Conservation (phyloP, 179 eudicot species). For the Amaranthus tricolor region DNA sequence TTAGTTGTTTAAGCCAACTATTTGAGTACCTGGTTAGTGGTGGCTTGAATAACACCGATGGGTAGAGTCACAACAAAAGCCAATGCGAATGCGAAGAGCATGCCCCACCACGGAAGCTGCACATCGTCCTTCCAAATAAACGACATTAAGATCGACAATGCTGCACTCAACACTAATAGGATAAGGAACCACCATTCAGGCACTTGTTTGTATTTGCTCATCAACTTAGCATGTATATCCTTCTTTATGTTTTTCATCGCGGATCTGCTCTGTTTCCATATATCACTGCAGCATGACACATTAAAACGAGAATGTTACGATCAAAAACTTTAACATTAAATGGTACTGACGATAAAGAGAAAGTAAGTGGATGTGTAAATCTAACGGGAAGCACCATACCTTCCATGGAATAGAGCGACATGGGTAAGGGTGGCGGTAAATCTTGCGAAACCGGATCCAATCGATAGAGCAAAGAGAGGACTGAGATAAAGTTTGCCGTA, state of each 20-base stretch:
- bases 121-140: conserved; percentile 90
- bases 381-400: conserved; percentile 37
- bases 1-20: not conserved
- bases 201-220: conserved; percentile 80
- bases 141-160: conserved; percentile 64
- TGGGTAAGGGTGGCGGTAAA: conserved; percentile 91
- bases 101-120: conserved; percentile 98
- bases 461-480: conserved; percentile 93
- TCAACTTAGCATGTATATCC: conserved; percentile 78
- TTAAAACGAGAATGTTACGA: not conserved
- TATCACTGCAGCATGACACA: conserved; percentile 48
- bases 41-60: conserved; percentile 97
- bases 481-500: conserved; percentile 91
- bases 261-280: conserved; percentile 87
- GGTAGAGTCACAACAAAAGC: conserved; percentile 92
- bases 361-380: not conserved
- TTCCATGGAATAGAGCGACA: conserved; percentile 89
- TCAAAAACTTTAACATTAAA: not conserved
- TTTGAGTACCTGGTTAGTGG: conserved; percentile 79
- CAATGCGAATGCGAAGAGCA: conserved; percentile 83
- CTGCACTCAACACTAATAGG: conserved; percentile 55
- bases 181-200: conserved; percentile 90
- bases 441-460: conserved; percentile 90
- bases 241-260: conserved; percentile 69
- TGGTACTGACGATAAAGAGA: not conserved